phyloP scores from a whole-genome alignment of 306 rosid genomes.

The Lathyrus sativus region DNA sequence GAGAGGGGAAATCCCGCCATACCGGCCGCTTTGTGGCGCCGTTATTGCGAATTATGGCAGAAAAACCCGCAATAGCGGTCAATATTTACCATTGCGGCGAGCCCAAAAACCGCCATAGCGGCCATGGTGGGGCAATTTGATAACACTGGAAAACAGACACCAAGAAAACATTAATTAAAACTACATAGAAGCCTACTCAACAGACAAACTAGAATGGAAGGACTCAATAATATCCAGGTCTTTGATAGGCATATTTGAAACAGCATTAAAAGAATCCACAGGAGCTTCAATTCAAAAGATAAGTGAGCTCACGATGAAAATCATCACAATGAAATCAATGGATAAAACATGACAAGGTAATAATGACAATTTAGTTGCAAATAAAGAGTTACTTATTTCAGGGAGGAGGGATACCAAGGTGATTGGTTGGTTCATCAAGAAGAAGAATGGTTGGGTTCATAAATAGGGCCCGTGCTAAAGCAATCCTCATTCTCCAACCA shows the following conservation, averaged over 20 bases:
- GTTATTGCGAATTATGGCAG: no score
- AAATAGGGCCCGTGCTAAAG: constrained; percentile 90
- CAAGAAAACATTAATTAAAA: background rate
- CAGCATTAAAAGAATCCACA: constrained; percentile 14
- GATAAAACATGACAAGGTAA: constrained; percentile 20
- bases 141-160: no score
- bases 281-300: constrained; percentile 17
- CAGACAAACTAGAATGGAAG: constrained; percentile 9
- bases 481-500: constrained; percentile 99
- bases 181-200: constrained; percentile 1
- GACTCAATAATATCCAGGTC: constrained; percentile 5
- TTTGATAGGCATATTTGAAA: constrained; percentile 20
- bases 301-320: constrained; percentile 1
- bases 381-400: constrained; percentile 15
- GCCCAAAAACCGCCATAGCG: no score
- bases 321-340: constrained; percentile 8
- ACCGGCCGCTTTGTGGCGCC: no score
- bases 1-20: no score
- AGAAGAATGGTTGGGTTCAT: constrained; percentile 92
- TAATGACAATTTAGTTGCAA: background rate
- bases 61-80: no score
- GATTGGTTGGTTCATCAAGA: constrained; percentile 98
- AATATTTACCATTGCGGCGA: no score
- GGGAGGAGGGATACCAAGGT: constrained; percentile 63
- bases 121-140: no score